phyloP scores from a whole-genome alignment of 148 eudicot species.

The Arctostaphylos glauca region DNA sequence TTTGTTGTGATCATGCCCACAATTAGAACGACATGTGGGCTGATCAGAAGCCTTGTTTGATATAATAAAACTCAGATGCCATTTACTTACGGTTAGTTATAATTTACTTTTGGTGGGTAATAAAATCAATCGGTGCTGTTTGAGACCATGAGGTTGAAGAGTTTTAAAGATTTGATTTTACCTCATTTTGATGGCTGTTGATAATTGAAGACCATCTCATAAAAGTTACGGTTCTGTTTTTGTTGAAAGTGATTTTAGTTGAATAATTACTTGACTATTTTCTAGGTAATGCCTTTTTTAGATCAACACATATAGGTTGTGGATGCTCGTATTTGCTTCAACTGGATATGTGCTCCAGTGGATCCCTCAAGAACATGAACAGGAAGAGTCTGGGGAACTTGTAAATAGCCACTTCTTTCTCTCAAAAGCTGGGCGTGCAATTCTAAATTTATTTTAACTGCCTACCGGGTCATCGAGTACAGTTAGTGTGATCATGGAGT shows the following conservation, averaged over 20 bases:
- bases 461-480: not conserved
- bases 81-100: not conserved
- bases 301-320: not conserved
- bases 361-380: not conserved
- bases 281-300: not conserved
- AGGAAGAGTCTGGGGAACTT: not conserved
- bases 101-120: not conserved
- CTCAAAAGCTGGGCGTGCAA: not conserved
- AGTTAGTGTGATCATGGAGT: not conserved
- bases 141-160: not conserved
- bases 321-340: not conserved
- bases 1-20: not conserved
- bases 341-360: not conserved
- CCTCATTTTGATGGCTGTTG: not conserved
- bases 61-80: not conserved
- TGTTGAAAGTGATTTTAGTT: slow-evolving; percentile 5
- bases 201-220: not conserved
- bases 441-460: slow-evolving; percentile 10
- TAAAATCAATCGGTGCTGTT: not conserved
- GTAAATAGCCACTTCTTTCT: not conserved
- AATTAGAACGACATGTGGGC: not conserved
- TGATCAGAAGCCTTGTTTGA: not conserved
- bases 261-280: not conserved
- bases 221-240: not conserved
- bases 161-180: not conserved